Evolutionary conservation across 1,139 yeast genomes (phyloP).

Genomic region (Entelexis paramagnoliae): DNA sequence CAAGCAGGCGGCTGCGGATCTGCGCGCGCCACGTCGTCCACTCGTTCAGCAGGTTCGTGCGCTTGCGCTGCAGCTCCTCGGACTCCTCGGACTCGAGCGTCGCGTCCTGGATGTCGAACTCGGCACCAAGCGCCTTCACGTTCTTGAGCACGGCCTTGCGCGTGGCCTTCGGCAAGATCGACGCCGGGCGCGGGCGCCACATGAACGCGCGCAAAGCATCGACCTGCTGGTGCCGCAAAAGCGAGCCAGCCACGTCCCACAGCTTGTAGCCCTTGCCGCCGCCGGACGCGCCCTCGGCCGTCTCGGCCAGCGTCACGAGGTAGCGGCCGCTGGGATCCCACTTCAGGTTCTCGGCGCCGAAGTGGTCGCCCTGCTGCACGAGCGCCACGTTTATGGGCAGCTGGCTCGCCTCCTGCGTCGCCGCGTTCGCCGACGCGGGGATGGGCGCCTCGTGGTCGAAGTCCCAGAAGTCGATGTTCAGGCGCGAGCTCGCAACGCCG

Average conservation of each 20-base stretch:
- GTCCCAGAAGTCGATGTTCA: slow-evolving; percentile 77
- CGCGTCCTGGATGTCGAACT: slow-evolving; percentile 90
- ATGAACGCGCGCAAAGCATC: slow-evolving; percentile 80
- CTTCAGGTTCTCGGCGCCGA: slow-evolving; percentile 71
- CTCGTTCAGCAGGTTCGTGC: slow-evolving; percentile 72
- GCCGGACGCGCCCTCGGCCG: slow-evolving; percentile 29
- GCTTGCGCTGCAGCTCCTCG: slow-evolving; percentile 76
- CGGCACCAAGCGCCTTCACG: slow-evolving; percentile 79
- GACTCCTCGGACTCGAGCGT: slow-evolving; percentile 94
- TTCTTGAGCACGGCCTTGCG: slow-evolving; percentile 84
- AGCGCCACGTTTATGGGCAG: slow-evolving; percentile 43
- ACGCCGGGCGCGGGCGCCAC: slow-evolving; percentile 96
- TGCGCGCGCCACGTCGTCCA: slow-evolving; percentile 74
- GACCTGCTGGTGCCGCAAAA: slow-evolving; percentile 62
- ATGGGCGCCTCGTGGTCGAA: slow-evolving; percentile 58
- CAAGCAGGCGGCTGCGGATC: slow-evolving; percentile 39
- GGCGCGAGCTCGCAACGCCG: slow-evolving; percentile 46
- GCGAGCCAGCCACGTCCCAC: slow-evolving; percentile 71
- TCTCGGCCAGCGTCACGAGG: slow-evolving; percentile 38
- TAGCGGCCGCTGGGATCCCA: slow-evolving; percentile 98
- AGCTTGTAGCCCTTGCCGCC: slow-evolving; percentile 86
- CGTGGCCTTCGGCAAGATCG: slow-evolving; percentile 64
- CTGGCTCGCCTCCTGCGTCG: slow-evolving; percentile 35
- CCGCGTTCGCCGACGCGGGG: slow-evolving; percentile 18
- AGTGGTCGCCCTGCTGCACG: slow-evolving; percentile 53